Evolutionary conservation across 352 stramenopile genomes (phyloP), one percentile per base, ranked within the genome.

Genomic region (Globisporangium nodosum): DNA sequence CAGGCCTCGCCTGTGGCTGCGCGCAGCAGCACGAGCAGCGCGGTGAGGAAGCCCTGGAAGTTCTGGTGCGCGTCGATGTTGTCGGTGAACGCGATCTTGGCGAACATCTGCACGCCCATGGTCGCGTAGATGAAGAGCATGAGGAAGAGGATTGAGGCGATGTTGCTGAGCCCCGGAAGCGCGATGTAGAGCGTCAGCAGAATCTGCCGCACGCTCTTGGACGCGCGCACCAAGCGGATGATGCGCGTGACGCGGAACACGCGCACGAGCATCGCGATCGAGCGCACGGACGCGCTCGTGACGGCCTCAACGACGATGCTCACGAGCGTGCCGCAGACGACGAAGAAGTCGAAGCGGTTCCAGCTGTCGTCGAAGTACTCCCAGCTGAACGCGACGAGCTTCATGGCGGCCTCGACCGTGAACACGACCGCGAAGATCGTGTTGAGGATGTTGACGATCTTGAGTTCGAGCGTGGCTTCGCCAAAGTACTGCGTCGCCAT

Each of bases 111-210:
- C 18, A 98, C 85, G 1, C 90, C 90, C 78, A 96, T 88, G 0
- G 94, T 92, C 46, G 92, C 74, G 64, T 96, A 98, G 56, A 98
- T 97, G 71, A 97, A 98, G 16, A 97, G 70, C 68, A 98, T 85
- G 7, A 98, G 67, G 27, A 97, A 87, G 27, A 98, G 55, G 39
- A 98, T 88, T 6, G 77, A 89, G 31, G 81, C 90, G 57, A 98
- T 93, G 66, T 98, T 98, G 53, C 76, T 88, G 18, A 97, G 80
- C 0, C 80, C 85, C 33, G 92, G 92, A 0, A 98, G 73, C 31
- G 86, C 75, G 13, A 92, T 87, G 47, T 97, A 83, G 27, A 98
- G 74, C n/a, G 92, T 97, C 42, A 96, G 68, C 51, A 98, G 64
- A 56, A 97, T 91, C 55, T 94, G 87, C 1, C 76, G 71, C 50